Base-by-base conservation (phyloP, 2,329 filamentous ascomycete species). In the Penicillium capsulatum region DNA sequence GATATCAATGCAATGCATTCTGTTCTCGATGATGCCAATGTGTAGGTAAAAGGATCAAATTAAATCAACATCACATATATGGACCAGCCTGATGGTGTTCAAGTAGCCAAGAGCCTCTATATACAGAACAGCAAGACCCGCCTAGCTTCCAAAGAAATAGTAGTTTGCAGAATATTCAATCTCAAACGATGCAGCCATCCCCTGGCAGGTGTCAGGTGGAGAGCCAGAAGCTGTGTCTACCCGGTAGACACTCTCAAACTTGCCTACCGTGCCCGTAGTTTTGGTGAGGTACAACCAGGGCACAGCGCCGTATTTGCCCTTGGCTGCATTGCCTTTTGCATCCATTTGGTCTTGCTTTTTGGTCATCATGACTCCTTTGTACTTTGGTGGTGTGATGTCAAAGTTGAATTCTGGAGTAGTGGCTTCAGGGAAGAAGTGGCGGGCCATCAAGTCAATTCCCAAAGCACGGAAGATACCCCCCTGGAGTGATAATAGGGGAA, bases 81-180 rank as follows among this genome's bases (percentile, higher is more conserved):
- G 11, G 26, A 5, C 26, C 38, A 34, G 41, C 38, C 27, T 24
- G 27, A 33, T 34, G 36, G 32, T 32, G 35, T 30, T 31, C 19
- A 40, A 17, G 35, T 35, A 20, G 37, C 17, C 4, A 40, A 17
- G 5, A 11, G 17, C 32, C 28, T 40, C 33, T 55, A 53, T 51
- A 29, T 48, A 51, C 45, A 44, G 31, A 34, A 22, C 10, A 35
- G 32, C 35, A 30, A 31, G n/a, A 31, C 34, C 19, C 9, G 5
- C 15, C 48, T 47, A 61, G 36, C 50, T 51, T 9, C 55, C 63
- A 57, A 58, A 77, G 46, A 74, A 83, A 83, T 77, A 82, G 54
- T 86, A 96, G 75, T 90, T 79, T 29, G 90, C 81, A 20, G 86
- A 75, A 67, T 97, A 96, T 58, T 90, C 73, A 10, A 95, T 79